Evolutionary conservation across 306 rosid species (phyloP).

Genomic region (Rubus idaeus): DNA sequence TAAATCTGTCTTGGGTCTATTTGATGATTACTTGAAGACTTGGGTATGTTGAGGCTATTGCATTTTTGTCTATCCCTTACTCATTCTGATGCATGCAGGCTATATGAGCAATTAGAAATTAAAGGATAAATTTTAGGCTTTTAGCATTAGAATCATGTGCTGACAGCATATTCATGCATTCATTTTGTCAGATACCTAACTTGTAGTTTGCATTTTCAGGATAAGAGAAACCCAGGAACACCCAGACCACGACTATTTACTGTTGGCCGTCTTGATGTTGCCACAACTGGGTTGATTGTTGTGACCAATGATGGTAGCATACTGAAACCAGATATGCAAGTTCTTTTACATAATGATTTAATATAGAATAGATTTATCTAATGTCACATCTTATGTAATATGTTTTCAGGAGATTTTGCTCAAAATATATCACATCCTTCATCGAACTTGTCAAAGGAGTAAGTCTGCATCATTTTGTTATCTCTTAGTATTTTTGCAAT

Average conservation of each 20-base stretch:
- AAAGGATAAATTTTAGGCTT: not conserved
- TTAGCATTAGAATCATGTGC: not conserved
- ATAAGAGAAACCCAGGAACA: constrained; percentile 57
- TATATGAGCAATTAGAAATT: not conserved
- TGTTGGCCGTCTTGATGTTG: constrained; percentile 97
- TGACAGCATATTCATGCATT: not conserved
- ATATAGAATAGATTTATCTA: constrained; percentile 20
- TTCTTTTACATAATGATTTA: constrained; percentile 1
- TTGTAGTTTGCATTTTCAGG: constrained; percentile 44
- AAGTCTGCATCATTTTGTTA: constrained; percentile 27
- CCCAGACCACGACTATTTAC: constrained; percentile 81
- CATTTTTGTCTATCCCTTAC: not conserved
- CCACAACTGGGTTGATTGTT: constrained; percentile 86
- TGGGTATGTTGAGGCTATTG: constrained; percentile 63
- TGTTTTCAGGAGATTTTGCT: constrained; percentile 53
- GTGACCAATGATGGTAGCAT: constrained; percentile 89
- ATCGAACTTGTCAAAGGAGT: constrained; percentile 81
- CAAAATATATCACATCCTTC: constrained; percentile 89
- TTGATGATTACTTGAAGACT: constrained; percentile 67
- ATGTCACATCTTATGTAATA: constrained; percentile 15
- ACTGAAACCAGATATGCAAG: constrained; percentile 18
- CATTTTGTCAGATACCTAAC: not conserved
- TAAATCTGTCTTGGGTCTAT: constrained; percentile 62
- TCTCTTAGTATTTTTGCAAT: constrained; percentile 1
- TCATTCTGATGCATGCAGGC: not conserved